Conservation (phyloP, 2,329 filamentous ascomycete species). For the Botrytis tulipae region DNA sequence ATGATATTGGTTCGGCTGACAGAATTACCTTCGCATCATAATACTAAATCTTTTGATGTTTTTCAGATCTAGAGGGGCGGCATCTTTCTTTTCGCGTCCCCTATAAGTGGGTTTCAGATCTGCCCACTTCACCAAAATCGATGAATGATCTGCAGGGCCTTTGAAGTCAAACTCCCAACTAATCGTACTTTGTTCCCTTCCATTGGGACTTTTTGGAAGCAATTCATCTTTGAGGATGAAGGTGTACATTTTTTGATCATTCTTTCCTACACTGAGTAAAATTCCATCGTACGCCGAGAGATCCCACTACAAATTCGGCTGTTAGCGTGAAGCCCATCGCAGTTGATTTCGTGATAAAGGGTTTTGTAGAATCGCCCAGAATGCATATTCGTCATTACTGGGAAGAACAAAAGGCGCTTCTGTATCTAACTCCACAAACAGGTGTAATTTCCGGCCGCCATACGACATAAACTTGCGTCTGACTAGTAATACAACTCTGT, state of each 20-base stretch:
- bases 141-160: constrained; percentile 37
- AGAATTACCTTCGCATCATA: constrained; percentile 74
- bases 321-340: background rate
- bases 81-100: constrained; percentile 62
- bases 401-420: background rate
- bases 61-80: constrained; percentile 55
- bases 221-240: constrained; percentile 72
- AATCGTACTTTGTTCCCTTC: constrained; percentile 68
- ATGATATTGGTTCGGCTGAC: background rate
- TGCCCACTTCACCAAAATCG: constrained; percentile 60
- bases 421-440: background rate
- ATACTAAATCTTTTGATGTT: constrained; percentile 66
- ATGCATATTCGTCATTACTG: background rate
- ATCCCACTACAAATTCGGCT: constrained; percentile 52
- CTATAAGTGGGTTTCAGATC: constrained; percentile 71
- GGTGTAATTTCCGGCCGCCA: background rate
- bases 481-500: background rate
- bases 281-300: constrained; percentile 62
- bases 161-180: constrained; percentile 73
- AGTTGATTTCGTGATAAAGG: background rate
- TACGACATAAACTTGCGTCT: background rate
- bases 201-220: constrained; percentile 55
- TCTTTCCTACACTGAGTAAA: constrained; percentile 49
- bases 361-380: background rate
- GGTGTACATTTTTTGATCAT: constrained; percentile 68